Base-by-base conservation (phyloP, 148 eudicot species). In the Hydrangea macrophylla region DNA sequence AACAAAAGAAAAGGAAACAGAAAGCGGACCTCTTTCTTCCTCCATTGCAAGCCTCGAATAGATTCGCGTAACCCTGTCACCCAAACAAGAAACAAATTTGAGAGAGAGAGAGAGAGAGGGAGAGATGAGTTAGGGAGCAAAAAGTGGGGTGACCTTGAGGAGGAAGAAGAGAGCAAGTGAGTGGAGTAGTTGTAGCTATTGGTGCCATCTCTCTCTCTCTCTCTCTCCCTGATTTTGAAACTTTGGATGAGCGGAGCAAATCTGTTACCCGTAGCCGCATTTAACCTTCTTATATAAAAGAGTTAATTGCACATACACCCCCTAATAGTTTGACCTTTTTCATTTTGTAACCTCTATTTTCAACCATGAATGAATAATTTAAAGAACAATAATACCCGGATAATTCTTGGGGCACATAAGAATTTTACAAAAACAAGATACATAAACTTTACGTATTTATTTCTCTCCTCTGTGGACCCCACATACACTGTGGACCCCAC, bases 21-120 rank as follows among this genome's bases (percentile, higher is more conserved):
- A 66, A 23, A 3, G 3, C 30, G 6, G 33, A 78, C 82, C 78
- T 78, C 58, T 10, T 28, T 70, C 5, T 44, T 70, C 28, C 36
- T 40, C 62, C 62, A 74, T 0, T 55, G 51, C 22, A 74, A 65
- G 75, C 75, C 31, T 27, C 67, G 71, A 69, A 58, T 69, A 11
- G 76, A 77, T 26, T 50, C 64, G 35, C 23, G 40, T 39, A 64
- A 63, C 11, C 55, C 80, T 65, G 64, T 32, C 17, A 53, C 51
- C 30, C 6, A 9, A 53, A 20, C 30, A 63, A 40, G 22, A 63
- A 60, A 33, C 35, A 26, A 33, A 36, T 3, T 37, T 7, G 2
- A 62, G 27, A 35, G n/a, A 9, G 23, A 23, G 51, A 24, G 33
- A 20, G 10, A 35, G 45, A n/a, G 30, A 39, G 50, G 11, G 0